These are phyloP conservation scores for Pichia nakasei DNA, from an alignment of 805 yeast species.

Conservation along the genomic window DNA sequence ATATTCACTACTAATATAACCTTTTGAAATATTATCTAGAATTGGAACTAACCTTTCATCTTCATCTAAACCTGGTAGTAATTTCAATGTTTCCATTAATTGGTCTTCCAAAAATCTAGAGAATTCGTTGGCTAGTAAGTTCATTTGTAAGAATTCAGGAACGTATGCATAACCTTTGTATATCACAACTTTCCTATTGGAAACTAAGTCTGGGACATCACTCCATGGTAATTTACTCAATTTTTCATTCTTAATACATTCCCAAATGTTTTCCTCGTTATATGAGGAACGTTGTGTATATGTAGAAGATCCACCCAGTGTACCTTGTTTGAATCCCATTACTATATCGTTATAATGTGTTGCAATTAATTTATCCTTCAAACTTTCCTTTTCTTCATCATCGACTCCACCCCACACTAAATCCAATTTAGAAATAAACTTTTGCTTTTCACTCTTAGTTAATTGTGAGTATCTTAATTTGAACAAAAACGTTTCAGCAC, in stretches of 20 bases:
- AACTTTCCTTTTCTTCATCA: conserved; percentile 47
- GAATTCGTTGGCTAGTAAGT: conserved; percentile 63
- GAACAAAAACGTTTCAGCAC: conserved; percentile 69
- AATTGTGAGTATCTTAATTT: conserved; percentile 60
- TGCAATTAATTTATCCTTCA: conserved; percentile 42
- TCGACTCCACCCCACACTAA: conserved; percentile 65
- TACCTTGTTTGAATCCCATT: conserved; percentile 25
- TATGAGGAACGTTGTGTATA: conserved; percentile 21
- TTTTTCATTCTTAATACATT: conserved; percentile 47
- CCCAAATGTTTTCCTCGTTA: conserved; percentile 43
- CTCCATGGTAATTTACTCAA: conserved; percentile 86
- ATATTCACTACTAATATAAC: conserved; percentile 52
- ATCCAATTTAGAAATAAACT: conserved; percentile 57
- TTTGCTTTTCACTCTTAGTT: conserved; percentile 56
- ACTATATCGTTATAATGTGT: conserved; percentile 42
- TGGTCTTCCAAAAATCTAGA: conserved; percentile 40
- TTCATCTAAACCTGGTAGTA: conserved; percentile 79
- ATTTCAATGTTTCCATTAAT: conserved; percentile 61
- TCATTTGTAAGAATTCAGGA: conserved; percentile 72
- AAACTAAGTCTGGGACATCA: conserved; percentile 67
- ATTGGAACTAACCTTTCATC: conserved; percentile 85
- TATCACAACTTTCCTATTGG: conserved; percentile 61
- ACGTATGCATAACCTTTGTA: conserved; percentile 71
- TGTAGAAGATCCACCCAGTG: conserved; percentile 14
- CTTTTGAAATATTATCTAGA: conserved; percentile 65